A percentile compares a stretch with the other conserved stretches of the same genome.
Conservation (phyloP, 202 grass and related monocot species). For the Sporobolus alterniflorus region DNA sequence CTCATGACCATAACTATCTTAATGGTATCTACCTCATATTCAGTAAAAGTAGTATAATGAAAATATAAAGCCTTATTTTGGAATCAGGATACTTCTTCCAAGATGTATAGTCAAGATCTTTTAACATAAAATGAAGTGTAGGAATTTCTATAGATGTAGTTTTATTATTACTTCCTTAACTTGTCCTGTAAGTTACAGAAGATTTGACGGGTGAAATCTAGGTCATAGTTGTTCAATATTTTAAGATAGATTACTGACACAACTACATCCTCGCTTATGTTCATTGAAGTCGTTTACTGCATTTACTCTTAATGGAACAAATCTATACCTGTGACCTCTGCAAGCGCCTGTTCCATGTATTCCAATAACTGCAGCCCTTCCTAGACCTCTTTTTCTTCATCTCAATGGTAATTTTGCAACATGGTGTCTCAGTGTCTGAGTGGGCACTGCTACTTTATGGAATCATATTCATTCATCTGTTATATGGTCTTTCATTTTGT, state of each 20-base stretch:
- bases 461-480: too few relatives aligned
- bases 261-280: not conserved
- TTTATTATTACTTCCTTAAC: not conserved
- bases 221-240: not conserved
- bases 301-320: not conserved
- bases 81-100: not conserved
- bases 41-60: not conserved
- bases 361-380: not conserved
- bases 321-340: not conserved
- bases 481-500: conserved; percentile 26
- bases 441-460: too few relatives aligned
- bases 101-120: too few relatives aligned
- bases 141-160: not conserved
- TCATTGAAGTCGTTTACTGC: not conserved
- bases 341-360: not conserved
- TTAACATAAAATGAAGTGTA: not conserved
- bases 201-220: not conserved
- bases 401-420: not conserved
- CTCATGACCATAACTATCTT: not conserved
- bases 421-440: not conserved
- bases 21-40: not conserved
- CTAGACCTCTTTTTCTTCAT: not conserved
- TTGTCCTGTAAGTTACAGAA: not conserved
- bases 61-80: conserved; percentile 4
- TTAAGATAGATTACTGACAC: not conserved